Percentiles rank a stretch among this genome's conserved stretches.
These are phyloP conservation scores for Drosera spatulata DNA, from an alignment of 179 eudicot genomes.

Conservation along the genomic window DNA sequence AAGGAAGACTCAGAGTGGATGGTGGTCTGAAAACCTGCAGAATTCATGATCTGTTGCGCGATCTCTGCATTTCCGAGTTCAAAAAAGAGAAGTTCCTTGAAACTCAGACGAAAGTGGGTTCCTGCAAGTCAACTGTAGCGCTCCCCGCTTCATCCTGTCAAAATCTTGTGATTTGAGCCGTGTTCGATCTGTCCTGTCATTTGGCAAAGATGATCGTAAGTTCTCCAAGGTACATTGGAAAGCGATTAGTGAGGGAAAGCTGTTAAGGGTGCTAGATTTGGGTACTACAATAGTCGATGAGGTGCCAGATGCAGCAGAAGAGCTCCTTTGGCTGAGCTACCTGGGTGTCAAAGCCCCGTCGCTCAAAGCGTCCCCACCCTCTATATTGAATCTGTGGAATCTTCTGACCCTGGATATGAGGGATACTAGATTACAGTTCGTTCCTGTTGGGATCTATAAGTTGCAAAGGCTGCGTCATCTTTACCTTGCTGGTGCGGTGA, in stretches of 20 bases:
- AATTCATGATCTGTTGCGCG: slow-evolving; percentile 19
- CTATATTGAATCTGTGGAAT: slow-evolving; percentile 7
- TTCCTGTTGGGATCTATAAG: not conserved
- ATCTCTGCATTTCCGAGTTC: slow-evolving; percentile 9
- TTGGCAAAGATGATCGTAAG: not conserved
- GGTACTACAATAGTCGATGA: not conserved
- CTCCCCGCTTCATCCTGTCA: not conserved
- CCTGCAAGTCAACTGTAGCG: not conserved
- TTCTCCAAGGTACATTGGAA: slow-evolving; percentile 5
- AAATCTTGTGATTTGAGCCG: slow-evolving; percentile 5
- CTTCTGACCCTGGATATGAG: slow-evolving; percentile 9
- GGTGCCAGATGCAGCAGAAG: not conserved
- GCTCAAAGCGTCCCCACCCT: slow-evolving; percentile 1
- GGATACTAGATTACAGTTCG: not conserved
- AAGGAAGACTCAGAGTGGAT: slow-evolving; percentile 1
- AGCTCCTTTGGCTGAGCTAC: slow-evolving; percentile 9
- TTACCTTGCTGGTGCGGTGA: not conserved
- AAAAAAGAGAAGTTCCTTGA: slow-evolving; percentile 6
- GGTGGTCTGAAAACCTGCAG: slow-evolving; percentile 15
- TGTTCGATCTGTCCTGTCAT: slow-evolving; percentile 7
- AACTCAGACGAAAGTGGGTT: not conserved
- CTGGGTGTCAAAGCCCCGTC: slow-evolving; percentile 1
- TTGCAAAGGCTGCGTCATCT: not conserved
- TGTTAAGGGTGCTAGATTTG: slow-evolving; percentile 13
- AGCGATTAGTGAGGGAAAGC: not conserved